Base-by-base conservation (phyloP, 441 rosid genomes). In the Pelargonium citronellum region DNA sequence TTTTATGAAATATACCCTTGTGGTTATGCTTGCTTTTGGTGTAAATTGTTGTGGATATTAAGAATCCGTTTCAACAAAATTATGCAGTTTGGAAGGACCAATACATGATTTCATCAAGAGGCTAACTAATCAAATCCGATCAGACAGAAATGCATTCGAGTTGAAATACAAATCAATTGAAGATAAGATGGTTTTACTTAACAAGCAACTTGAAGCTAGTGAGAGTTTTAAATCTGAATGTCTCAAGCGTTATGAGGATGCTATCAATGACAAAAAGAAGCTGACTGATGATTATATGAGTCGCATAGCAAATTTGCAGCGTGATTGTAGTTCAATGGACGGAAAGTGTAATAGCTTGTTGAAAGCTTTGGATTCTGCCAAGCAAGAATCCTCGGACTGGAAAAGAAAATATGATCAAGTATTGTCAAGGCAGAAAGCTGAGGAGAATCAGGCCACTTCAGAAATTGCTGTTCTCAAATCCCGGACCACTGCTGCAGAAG, bases 231-330 rank as follows among this genome's bases (percentile, higher is more conserved):
- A 87, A 79, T 84, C 92, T 69, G 92, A 92, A 67, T 92, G 91
- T 75, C 86, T 89, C 83, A 89, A 84, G 80, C 97, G 98, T 41
- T 95, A 86, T 81, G 94, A 89, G 72, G 99, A 91, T 81, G 95
- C 99, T 70, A 89, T 88, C 79, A 83, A 82, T 75, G 98, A 95
- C 72, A 95, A 95, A 81, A 92, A 83, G 83, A 91, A 87, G 76
- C 87, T 95, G 69, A 89, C 91, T 68, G 96, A 95, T 85, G 92
- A 86, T 55, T 95, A 92, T 70, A 77, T 83, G 68, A 85, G 74
- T 65, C 95, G 96, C 68, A 89, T 95, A 74, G 81, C 83, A 71
- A 95, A 89, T 77, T 51, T 91, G 78, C 96, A 89, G 73, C 89
- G 95, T 57, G 87, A 83, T 69, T 90, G 83, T 70, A 83, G 89